A percentile compares a stretch with the other conserved stretches of the same genome.
Conservation (phyloP, 2,329 filamentous ascomycete genomes). For the Pyrenophora teres region DNA sequence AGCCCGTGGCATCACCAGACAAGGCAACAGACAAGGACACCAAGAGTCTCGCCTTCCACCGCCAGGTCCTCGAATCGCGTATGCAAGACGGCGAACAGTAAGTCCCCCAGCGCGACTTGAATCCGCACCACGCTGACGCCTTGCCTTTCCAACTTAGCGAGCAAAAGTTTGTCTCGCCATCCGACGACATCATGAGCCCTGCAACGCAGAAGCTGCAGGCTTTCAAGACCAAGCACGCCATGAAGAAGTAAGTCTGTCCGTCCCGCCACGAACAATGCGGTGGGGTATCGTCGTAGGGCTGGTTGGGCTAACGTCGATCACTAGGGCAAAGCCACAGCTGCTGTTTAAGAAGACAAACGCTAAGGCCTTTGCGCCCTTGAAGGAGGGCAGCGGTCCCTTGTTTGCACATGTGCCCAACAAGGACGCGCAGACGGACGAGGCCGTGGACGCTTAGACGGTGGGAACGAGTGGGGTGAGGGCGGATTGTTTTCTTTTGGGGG, state of each 20-base stretch:
- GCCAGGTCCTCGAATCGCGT: slow-evolving; percentile 74
- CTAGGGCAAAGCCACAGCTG: slow-evolving; percentile 42
- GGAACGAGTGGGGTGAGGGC: not conserved
- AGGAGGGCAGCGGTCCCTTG: slow-evolving; percentile 38
- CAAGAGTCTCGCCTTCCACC: slow-evolving; percentile 71
- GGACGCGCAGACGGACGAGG: slow-evolving; percentile 7
- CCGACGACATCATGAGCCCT: slow-evolving; percentile 87
- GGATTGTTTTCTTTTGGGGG: too few relatives aligned
- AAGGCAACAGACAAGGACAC: slow-evolving; percentile 40
- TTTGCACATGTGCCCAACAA: slow-evolving; percentile 47
- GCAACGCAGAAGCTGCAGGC: slow-evolving; percentile 82
- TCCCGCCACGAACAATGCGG: not conserved
- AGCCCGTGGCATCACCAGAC: slow-evolving; percentile 29
- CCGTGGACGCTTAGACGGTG: slow-evolving; percentile 2
- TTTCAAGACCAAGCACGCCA: slow-evolving; percentile 78
- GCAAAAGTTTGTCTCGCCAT: slow-evolving; percentile 75
- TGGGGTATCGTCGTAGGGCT: too few relatives aligned
- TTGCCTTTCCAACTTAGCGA: slow-evolving; percentile 35
- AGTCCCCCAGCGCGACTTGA: slow-evolving; percentile 33
- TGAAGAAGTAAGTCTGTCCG: slow-evolving; percentile 63
- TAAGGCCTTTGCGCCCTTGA: slow-evolving; percentile 47
- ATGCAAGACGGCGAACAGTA: slow-evolving; percentile 67
- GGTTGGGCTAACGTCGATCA: too few relatives aligned
- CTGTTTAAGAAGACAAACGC: slow-evolving; percentile 50
- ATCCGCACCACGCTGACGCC: too few relatives aligned